These are phyloP conservation scores for Agapanthus africanus DNA, from an alignment of 106 monocot genomes.

Conservation along the genomic window DNA sequence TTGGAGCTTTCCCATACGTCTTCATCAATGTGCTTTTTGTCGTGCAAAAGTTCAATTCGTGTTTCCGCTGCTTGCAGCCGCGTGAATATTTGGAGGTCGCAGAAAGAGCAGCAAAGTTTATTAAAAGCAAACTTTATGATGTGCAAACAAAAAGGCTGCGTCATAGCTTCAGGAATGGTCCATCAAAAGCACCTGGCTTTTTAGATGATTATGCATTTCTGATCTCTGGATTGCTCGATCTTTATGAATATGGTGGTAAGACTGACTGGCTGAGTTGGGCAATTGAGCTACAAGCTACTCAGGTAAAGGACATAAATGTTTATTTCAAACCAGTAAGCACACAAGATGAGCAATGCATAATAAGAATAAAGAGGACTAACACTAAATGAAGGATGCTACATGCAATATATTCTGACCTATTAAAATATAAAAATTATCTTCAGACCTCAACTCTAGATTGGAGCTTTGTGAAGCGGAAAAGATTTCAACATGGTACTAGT, in stretches of 20 bases:
- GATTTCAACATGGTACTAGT: no score
- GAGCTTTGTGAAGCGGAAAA: no score
- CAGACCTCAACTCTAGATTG: no score
- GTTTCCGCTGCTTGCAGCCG: slow-evolving; percentile 45
- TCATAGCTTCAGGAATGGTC: slow-evolving; percentile 86
- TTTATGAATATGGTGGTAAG: slow-evolving; percentile 77
- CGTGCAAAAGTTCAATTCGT: no score
- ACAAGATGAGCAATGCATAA: no score
- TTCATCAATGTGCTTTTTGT: no score
- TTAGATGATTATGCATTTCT: slow-evolving; percentile 95
- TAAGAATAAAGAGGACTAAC: no score
- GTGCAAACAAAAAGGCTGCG: slow-evolving; percentile 35
- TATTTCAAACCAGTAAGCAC: no score
- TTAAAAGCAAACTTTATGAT: slow-evolving; percentile 61
- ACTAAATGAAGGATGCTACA: no score
- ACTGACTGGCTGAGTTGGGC: slow-evolving; percentile 77
- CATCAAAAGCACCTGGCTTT: slow-evolving; percentile 96
- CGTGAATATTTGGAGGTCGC: slow-evolving; percentile 66
- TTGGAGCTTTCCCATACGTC: no score
- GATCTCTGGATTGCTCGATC: slow-evolving; percentile 84
- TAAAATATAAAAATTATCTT: no score
- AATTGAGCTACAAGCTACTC: slow-evolving; percentile 70
- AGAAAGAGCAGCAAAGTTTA: slow-evolving; percentile 71
- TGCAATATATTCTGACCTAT: no score
- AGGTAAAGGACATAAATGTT: slow-evolving; percentile 42